These are phyloP conservation scores for Pterocarpus santalinus DNA, from an alignment of 306 rosid species.

Conservation along the genomic window DNA sequence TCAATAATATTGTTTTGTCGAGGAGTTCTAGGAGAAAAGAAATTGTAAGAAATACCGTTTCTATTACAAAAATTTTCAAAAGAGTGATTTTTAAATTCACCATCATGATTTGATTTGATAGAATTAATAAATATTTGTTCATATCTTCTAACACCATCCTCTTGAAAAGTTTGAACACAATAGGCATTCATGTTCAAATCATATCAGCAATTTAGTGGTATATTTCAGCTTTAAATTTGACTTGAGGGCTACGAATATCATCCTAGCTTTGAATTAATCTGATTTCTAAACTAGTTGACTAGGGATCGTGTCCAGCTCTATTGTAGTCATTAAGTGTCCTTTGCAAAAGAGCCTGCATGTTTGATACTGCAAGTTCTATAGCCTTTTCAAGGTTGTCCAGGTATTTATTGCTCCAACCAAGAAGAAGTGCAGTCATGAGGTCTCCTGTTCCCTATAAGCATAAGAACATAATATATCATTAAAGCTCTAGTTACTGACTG, in stretches of 20 bases:
- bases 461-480: slow-evolving; percentile 20
- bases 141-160: not conserved
- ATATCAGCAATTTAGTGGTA: slow-evolving; percentile 49
- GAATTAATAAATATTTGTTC: not conserved
- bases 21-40: no score
- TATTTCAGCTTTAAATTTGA: slow-evolving; percentile 67
- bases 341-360: slow-evolving; percentile 78
- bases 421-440: slow-evolving; percentile 87
- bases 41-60: no score
- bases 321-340: slow-evolving; percentile 68
- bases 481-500: slow-evolving; percentile 15
- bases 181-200: slow-evolving; percentile 2
- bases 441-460: slow-evolving; percentile 89
- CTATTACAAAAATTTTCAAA: no score
- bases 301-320: slow-evolving; percentile 63
- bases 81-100: no score
- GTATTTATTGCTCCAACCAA: slow-evolving; percentile 96
- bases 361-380: slow-evolving; percentile 87
- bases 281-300: slow-evolving; percentile 78
- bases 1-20: no score
- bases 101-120: no score
- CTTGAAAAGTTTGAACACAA: not conserved
- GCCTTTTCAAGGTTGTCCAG: slow-evolving; percentile 73
- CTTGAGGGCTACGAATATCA: slow-evolving; percentile 67
- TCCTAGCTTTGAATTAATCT: slow-evolving; percentile 88